Evolutionary conservation across 2,329 filamentous ascomycete species (phyloP).

Genomic region (Blastomyces percursus): DNA sequence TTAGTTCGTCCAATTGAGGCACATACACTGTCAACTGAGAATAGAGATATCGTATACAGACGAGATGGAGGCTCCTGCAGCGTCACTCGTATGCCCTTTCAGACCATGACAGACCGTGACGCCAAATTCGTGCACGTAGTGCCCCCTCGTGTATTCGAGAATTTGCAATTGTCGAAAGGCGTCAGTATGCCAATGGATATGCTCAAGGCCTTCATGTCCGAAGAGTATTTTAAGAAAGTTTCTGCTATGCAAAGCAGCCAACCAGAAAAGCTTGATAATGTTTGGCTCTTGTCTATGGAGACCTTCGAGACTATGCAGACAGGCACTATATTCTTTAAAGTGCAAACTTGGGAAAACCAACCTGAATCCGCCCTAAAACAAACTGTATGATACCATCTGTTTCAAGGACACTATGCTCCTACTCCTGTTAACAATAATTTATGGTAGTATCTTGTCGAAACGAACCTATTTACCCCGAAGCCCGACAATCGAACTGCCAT

Average conservation of each 20-base stretch:
- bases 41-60: slow-evolving; percentile 11
- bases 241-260: no score
- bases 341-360: slow-evolving; percentile 1
- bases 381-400: slow-evolving; percentile 2
- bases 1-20: slow-evolving; percentile 12
- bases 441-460: not conserved
- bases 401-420: no score
- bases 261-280: slow-evolving; percentile 7
- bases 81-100: slow-evolving; percentile 7
- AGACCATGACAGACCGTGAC: slow-evolving; percentile 2
- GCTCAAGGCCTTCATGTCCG: slow-evolving; percentile 8
- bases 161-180: slow-evolving; percentile 9
- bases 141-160: slow-evolving; percentile 5
- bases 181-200: slow-evolving; percentile 7
- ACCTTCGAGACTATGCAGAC: slow-evolving; percentile 5
- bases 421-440: not conserved
- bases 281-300: slow-evolving; percentile 9
- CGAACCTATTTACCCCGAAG: not conserved
- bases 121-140: slow-evolving; percentile 7
- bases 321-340: slow-evolving; percentile 6
- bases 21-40: slow-evolving; percentile 6
- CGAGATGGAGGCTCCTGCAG: slow-evolving; percentile 15
- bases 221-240: slow-evolving; percentile 3
- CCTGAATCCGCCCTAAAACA: slow-evolving; percentile 1
- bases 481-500: not conserved